These are phyloP conservation scores for Houttuynia cordata DNA, from an alignment of 164 flowering plant species.

Conservation along the genomic window DNA sequence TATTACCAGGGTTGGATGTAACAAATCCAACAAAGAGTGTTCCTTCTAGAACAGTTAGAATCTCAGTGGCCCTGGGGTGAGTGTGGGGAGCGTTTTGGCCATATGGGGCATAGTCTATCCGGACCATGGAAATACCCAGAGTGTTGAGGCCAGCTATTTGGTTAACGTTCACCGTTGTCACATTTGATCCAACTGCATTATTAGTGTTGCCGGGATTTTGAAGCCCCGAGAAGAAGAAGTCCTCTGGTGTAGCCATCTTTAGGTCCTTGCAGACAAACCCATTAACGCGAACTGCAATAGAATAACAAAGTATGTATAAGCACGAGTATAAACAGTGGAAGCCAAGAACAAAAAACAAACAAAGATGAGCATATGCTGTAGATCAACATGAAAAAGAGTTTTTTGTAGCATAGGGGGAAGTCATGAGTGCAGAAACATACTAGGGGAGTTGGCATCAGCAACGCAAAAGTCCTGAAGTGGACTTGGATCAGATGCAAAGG, in stretches of 20 bases:
- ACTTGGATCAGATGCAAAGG: no score
- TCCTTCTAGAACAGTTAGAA: slow-evolving; percentile 3
- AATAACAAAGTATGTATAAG: not conserved
- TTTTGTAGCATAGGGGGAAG: no score
- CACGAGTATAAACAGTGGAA: not conserved
- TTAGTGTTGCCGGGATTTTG: slow-evolving; percentile 1
- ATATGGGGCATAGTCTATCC: not conserved
- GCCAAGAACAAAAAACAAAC: not conserved
- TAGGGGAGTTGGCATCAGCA: no score
- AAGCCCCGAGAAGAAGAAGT: slow-evolving; percentile 4
- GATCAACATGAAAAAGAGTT: no score
- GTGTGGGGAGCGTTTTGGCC: slow-evolving; percentile 6
- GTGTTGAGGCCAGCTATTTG: slow-evolving; percentile 8
- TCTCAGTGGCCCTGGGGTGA: slow-evolving; percentile 5
- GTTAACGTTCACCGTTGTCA: slow-evolving; percentile 3
- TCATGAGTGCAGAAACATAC: not conserved
- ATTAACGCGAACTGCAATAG: not conserved
- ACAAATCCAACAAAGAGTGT: slow-evolving; percentile 1
- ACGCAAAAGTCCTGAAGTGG: no score
- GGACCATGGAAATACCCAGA: slow-evolving; percentile 4
- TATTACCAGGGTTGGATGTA: slow-evolving; percentile 5
- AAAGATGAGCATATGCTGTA: not conserved
- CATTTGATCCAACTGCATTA: slow-evolving; percentile 1
- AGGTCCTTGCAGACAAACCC: not conserved
- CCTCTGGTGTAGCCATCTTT: not conserved